Base-by-base conservation (phyloP, 2,329 filamentous ascomycete species). In the Dactylellina haptotyla region DNA sequence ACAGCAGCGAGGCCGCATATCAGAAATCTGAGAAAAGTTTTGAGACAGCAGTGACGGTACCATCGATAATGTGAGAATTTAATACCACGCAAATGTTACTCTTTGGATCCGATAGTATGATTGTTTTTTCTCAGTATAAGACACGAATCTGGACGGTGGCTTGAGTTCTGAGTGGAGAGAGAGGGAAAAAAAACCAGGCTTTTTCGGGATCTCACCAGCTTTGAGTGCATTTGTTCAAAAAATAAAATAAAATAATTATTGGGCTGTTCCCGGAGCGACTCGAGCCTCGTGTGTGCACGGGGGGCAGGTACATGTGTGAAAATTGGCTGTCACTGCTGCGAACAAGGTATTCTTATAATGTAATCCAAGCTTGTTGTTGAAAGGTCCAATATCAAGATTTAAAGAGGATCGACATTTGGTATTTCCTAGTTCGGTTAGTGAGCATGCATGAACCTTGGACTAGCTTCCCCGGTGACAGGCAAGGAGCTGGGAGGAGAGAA, bases 391-490 rank as follows among this genome's bases (percentile, higher is more conserved):
- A 71, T 71, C 66, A 71, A 57, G 66, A 58, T 71, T 70, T 20
- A 43, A 59, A 32, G 43, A 30, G 16, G 66, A 71, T 71, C 66
- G 41, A 32, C 66, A 64, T n/a, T 46, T 18, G 28, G 8, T 9
- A 28, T 53, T 71, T 25, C 66, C 58, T 63, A 57, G 41, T 57
- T 18, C 4, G 51, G 58, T 58, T 71, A 71, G 66, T 34, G 34
- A 37, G 5, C 43, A 63, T 71, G 66, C 58, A 71, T 37, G 41
- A 71, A 23, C 34, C 20, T 64, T 39, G 48, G 48, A 50, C 64
- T 56, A 62, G 58, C 66, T 64, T 71, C 66, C 65, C 66, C 66
- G 66, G 65, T 63, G 58, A 71, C 57, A 56, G 66, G 66, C 58
- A 41, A 50, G 39, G 53, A 53, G n/a, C 51, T 66, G 53, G 43